Conservation (phyloP, 2,329 filamentous ascomycete genomes). For the Aspergillus sp. region DNA sequence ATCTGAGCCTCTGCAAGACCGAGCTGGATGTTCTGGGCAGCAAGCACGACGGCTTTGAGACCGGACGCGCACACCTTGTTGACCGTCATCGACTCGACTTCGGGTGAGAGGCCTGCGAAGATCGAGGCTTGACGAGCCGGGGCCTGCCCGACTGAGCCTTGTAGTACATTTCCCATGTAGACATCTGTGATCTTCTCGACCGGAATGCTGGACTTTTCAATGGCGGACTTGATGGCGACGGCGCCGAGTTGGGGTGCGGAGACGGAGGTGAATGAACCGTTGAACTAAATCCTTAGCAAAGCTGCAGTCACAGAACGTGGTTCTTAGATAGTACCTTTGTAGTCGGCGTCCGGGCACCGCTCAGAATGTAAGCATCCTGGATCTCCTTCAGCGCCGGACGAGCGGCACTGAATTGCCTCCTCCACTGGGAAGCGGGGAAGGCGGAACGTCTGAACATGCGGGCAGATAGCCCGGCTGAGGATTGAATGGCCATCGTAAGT, state of each 20-base stretch:
- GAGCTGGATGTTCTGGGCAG: slow-evolving; percentile 92
- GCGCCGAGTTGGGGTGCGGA: slow-evolving; percentile 87
- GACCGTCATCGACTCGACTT: slow-evolving; percentile 85
- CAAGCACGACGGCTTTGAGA: slow-evolving; percentile 86
- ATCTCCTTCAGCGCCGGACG: slow-evolving; percentile 65
- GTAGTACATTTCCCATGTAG: slow-evolving; percentile 96
- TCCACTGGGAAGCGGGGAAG: slow-evolving; percentile 51
- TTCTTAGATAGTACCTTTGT: slow-evolving; percentile 66
- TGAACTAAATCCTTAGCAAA: slow-evolving; percentile 68
- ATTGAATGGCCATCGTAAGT: slow-evolving; percentile 10
- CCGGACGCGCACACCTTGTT: slow-evolving; percentile 99
- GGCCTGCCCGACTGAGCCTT: slow-evolving; percentile 81
- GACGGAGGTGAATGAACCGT: slow-evolving; percentile 83
- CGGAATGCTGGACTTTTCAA: slow-evolving; percentile 84
- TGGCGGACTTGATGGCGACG: slow-evolving; percentile 85
- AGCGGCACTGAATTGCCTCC: slow-evolving; percentile 58
- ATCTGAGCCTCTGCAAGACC: slow-evolving; percentile 86
- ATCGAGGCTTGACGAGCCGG: slow-evolving; percentile 90
- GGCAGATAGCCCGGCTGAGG: slow-evolving; percentile 16
- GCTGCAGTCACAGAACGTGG: not conserved
- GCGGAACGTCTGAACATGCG: slow-evolving; percentile 34
- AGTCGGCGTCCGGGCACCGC: slow-evolving; percentile 85
- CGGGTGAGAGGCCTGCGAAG: slow-evolving; percentile 81
- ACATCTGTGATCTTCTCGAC: slow-evolving; percentile 82
- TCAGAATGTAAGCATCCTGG: slow-evolving; percentile 91